These are phyloP conservation scores for Hura crepitans DNA, from an alignment of 441 rosid species.

Conservation along the genomic window DNA sequence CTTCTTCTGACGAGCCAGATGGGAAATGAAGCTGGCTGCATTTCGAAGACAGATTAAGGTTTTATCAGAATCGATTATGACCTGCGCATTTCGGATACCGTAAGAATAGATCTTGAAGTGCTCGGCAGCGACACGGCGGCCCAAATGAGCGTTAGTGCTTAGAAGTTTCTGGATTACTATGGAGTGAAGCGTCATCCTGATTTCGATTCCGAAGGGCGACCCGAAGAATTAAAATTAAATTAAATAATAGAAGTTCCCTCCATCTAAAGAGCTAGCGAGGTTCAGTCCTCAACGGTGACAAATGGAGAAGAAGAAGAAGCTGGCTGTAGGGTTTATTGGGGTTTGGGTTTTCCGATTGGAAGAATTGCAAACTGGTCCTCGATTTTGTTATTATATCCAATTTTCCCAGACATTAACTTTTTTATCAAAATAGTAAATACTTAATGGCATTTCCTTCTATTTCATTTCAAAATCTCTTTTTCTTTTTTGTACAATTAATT, in stretches of 20 bases:
- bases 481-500: no score
- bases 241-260: no score
- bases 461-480: no score
- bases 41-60: conserved; percentile 86
- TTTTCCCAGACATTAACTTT: not conserved
- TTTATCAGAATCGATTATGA: conserved; percentile 78
- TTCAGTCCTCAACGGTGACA: not conserved
- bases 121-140: conserved; percentile 66
- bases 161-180: conserved; percentile 83
- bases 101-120: conserved; percentile 80
- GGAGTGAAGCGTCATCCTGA: conserved; percentile 78
- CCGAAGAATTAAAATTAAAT: not conserved
- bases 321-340: conserved; percentile 1
- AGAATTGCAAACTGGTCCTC: not conserved
- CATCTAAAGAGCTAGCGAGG: not conserved
- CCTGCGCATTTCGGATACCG: conserved; percentile 61
- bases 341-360: not conserved
- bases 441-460: no score
- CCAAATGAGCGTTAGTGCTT: conserved; percentile 73
- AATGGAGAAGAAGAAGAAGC: not conserved
- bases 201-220: not conserved
- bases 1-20: conserved; percentile 46
- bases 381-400: no score
- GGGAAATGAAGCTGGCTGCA: conserved; percentile 72
- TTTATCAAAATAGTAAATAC: no score